These are phyloP conservation scores for Bretziella fagacearum DNA, from an alignment of 2,329 filamentous ascomycete species.

Conservation along the genomic window DNA sequence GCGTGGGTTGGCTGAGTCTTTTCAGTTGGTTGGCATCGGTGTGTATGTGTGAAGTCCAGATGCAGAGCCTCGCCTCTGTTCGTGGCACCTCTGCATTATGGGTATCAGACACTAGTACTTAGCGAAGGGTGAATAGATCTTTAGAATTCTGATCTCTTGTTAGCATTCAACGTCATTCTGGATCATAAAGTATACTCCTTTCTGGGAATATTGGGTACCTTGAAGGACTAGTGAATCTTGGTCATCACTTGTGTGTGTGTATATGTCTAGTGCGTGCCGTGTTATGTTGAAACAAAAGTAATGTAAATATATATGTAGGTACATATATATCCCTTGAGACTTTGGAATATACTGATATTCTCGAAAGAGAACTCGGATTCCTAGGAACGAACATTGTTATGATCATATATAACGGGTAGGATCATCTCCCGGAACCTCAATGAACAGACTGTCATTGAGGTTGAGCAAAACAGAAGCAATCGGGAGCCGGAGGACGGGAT, in stretches of 20 bases:
- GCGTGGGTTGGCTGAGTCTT: background rate
- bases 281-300: no score
- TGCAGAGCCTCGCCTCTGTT: background rate
- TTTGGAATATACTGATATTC: no score
- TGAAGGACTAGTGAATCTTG: no score
- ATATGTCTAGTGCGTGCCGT: no score
- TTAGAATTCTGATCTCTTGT: background rate
- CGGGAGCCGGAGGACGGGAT: background rate
- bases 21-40: background rate
- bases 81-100: background rate
- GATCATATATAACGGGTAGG: no score
- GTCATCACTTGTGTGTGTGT: no score
- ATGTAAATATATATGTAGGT: no score
- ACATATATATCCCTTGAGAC: no score
- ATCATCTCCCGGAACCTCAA: background rate
- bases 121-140: background rate
- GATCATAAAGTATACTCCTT: background rate
- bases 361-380: no score
- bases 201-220: no score
- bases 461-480: background rate
- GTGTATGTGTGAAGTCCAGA: background rate
- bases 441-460: background rate
- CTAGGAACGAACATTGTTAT: no score
- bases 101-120: background rate
- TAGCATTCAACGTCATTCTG: constrained; percentile 1